Conservation (phyloP, 805 yeast species). For the Torulaspora microellipsoides region DNA sequence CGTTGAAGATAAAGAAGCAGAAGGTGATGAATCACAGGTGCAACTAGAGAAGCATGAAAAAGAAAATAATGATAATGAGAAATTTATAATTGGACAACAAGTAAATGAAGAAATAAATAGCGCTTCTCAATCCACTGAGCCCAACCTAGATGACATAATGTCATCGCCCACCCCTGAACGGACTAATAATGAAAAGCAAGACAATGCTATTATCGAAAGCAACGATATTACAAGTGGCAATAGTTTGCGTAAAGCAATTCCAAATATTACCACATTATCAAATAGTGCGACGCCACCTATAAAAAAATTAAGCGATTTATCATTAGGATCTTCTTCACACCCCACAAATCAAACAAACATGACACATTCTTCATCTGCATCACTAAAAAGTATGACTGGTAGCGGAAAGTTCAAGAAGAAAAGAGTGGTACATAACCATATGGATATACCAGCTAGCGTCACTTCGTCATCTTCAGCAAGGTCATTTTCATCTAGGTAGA, state of each 20-base stretch:
- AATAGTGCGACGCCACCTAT: background rate
- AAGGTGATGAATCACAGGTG: background rate
- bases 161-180: background rate
- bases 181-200: slow-evolving; percentile 3
- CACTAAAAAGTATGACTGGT: slow-evolving; percentile 14
- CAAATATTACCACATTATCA: too few relatives aligned
- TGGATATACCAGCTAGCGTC: slow-evolving; percentile 17
- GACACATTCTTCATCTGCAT: slow-evolving; percentile 14
- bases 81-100: background rate
- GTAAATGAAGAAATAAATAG: background rate
- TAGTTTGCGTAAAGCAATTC: too few relatives aligned
- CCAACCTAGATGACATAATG: background rate
- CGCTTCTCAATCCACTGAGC: background rate
- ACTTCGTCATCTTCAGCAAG: slow-evolving; percentile 16
- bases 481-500: slow-evolving; percentile 6
- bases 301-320: slow-evolving; percentile 2
- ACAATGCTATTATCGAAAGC: too few relatives aligned
- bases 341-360: background rate
- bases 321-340: slow-evolving; percentile 3
- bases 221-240: background rate
- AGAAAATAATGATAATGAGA: background rate
- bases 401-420: slow-evolving; percentile 11
- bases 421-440: slow-evolving; percentile 16
- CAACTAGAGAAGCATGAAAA: background rate
- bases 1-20: slow-evolving; percentile 8